Conservation (phyloP, 2,329 filamentous ascomycete genomes). For the Stenocarpella maydis region DNA sequence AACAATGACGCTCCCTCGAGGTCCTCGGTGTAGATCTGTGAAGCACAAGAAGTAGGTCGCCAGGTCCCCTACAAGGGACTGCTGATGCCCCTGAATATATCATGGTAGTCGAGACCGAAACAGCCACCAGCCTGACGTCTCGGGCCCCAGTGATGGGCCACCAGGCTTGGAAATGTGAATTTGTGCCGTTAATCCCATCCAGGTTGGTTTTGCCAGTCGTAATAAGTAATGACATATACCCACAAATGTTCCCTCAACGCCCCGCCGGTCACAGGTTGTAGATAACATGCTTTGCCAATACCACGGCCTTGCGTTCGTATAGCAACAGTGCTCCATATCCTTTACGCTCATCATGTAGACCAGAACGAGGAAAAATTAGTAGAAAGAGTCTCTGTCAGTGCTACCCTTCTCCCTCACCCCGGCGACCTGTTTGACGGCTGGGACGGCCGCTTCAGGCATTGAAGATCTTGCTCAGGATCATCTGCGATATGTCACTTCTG, state of each 20-base stretch:
- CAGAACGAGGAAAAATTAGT: no score
- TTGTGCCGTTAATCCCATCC: background rate
- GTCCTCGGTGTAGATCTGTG: background rate
- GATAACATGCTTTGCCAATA: no score
- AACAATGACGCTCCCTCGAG: no score
- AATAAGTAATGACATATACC: background rate
- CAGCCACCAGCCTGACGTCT: background rate
- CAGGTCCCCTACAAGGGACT: slow-evolving; percentile 1
- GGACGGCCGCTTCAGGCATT: background rate
- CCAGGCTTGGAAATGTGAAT: no score
- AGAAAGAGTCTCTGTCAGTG: no score
- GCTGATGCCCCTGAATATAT: slow-evolving; percentile 2
- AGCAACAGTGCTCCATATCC: no score
- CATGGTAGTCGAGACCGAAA: background rate
- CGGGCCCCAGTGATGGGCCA: background rate
- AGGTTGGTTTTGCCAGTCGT: background rate
- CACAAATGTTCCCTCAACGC: background rate
- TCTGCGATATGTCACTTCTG: background rate
- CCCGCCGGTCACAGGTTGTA: background rate
- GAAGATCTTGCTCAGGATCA: background rate
- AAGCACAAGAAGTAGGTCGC: background rate
- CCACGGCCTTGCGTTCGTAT: no score
- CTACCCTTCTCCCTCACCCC: no score
- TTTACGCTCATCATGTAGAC: no score
- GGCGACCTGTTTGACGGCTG: background rate